Base-by-base conservation (phyloP, 371 early-diverging fungal species). In the Coemansia sp. region DNA sequence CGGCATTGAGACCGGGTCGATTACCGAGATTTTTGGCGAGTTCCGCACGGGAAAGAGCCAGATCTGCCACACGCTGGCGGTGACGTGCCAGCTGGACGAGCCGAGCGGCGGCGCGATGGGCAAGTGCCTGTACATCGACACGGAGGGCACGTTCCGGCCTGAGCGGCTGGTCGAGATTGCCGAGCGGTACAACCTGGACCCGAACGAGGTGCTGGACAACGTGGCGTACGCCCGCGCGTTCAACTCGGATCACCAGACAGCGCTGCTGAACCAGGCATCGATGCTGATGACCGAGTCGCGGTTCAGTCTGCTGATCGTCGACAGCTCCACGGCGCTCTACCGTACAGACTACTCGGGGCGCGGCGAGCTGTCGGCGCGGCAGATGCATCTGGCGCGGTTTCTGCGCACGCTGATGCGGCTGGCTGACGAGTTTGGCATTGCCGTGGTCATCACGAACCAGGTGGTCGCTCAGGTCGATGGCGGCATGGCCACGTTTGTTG, bases 11-110 rank as follows among this genome's bases (percentile, higher is more conserved):
- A 96, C 99, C 4, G 99, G 99, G 2, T 87, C 92, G 5, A 99
- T 99, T 59, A 99, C 99, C 16, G 99, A 99, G 77, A 83, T 99
- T 3, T 99, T 99, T 89, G 99, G 99, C 31, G 99, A 99, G 80
- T 99, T 99, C 79, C 85, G 99, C 68, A 99, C 99, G 2, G 99
- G 99, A 70, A 99, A 99, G 82, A 94, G 95, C 63, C 99, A 99
- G 80, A 62, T 99, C 16, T 99, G 99, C 79, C 99, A 99, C 74
- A 99, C 94, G 61, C 79, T 99, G 16, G 95, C 99, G 2, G 99
- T 99, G 20, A 95, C 97, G 16, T 95, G 95, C 67, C 99, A 99
- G 88, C 87, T 99, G 91, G 74, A 74, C 56, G 74, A 49, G 90
- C 93, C 70, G 96, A 99, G 88, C 86, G 98, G 98, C 2, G 99